Base-by-base conservation (phyloP, 2,329 filamentous ascomycete species). In the Colletotrichum nymphaeae region DNA sequence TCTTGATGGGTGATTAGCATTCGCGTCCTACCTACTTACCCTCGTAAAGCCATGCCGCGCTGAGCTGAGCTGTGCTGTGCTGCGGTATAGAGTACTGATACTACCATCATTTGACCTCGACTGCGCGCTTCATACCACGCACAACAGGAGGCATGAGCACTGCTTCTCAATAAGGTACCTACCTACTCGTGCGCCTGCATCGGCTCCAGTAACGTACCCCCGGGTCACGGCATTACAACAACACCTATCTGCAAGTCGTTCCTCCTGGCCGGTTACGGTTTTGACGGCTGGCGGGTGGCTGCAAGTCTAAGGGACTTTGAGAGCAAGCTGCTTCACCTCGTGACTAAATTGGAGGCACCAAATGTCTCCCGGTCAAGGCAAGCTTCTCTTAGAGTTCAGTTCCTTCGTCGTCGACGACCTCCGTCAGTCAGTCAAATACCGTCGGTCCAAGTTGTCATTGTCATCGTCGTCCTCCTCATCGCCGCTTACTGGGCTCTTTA, bases 301-400 rank as follows among this genome's bases (percentile, higher is more conserved):
- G 60, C 67, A 35, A 57, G 70, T 70, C 55, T 62, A 52, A 37
- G 62, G 53, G 55, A 62, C 67, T 35, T 65, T 56, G 63, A 57
- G 32, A 65, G 60, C 60, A 24, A 65, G 28, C 24, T 56, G 59
- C 46, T 73, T 14, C 55, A 62, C 42, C 60, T 57, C 67, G 46
- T 65, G 70, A 73, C 67, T 60, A 55, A 46, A 28, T 26, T 70
- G 55, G 66, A 73, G 60, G 55, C 60, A 56, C 70, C 26, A 42
- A 70, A 19, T 49, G n/a, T 63, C 55, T 52, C 28, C 58, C 55
- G 57, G 62, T 32, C 37, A 63, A 52, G 53, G 26, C 55, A 70
- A 65, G 70, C 24, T 57, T 69, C 59, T 49, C 24, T 65, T 70
- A 70, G 67, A 73, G 67, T 70, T 70, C 59, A 63, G 28, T 55